Evolutionary conservation across 1,139 yeast genomes (phyloP).

Genomic region (Candida sp.): DNA sequence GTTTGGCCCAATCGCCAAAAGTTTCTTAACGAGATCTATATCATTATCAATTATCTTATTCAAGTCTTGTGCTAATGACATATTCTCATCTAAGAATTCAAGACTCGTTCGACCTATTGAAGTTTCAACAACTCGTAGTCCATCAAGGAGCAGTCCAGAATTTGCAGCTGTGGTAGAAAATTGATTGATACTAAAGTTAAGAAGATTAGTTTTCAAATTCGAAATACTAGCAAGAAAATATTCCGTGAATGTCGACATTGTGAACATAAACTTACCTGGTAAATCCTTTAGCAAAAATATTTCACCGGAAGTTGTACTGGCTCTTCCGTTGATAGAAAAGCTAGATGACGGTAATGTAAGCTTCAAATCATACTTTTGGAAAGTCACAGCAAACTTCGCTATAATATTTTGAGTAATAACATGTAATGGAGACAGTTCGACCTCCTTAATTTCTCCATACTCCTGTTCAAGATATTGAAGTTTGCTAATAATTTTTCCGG

Average conservation of each 20-base stretch:
- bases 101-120: background rate
- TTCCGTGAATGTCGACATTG: background rate
- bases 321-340: background rate
- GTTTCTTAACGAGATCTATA: background rate
- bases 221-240: background rate
- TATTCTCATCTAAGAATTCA: background rate
- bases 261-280: background rate
- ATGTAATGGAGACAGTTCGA: background rate
- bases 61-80: background rate
- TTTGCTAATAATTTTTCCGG: background rate
- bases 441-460: background rate
- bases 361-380: background rate
- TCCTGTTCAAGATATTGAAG: background rate
- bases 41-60: background rate
- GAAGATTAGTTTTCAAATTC: background rate
- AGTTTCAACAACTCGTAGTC: background rate
- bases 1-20: background rate
- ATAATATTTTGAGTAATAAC: background rate
- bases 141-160: background rate
- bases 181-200: background rate
- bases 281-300: background rate
- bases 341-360: background rate
- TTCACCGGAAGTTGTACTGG: background rate
- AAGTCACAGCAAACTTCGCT: background rate
- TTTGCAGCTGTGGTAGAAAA: constrained; percentile 1